Conservation (phyloP, 2,329 filamentous ascomycete species). For the Exutisphaerella laricina region DNA sequence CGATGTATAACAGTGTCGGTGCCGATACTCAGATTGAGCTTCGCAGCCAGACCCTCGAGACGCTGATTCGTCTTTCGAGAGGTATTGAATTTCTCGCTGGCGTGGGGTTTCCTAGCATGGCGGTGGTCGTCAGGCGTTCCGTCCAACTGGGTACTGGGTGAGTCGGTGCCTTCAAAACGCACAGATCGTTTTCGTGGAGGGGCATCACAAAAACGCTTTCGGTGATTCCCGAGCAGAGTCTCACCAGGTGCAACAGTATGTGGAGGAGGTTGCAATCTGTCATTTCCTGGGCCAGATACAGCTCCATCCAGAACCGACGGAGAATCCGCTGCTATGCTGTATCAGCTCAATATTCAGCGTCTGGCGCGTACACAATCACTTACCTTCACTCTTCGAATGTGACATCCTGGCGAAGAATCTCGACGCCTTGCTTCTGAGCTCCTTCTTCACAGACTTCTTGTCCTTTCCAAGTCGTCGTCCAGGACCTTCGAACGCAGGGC, state of each 20-base stretch:
- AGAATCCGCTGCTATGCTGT: no score
- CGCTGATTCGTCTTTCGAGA: constrained; percentile 5
- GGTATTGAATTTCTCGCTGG: not conserved
- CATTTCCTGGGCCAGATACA: no score
- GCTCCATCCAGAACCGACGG: no score
- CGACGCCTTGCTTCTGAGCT: constrained; percentile 18
- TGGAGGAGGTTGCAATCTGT: no score
- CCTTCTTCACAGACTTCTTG: no score
- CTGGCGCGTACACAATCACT: no score
- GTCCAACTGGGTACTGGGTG: constrained; percentile 19
- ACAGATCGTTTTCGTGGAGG: constrained; percentile 26
- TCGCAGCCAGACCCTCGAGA: constrained; percentile 21
- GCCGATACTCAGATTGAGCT: constrained; percentile 19
- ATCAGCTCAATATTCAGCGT: no score
- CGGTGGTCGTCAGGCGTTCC: no score
- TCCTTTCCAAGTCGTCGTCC: no score
- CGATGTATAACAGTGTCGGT: constrained; percentile 27
- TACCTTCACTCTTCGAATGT: constrained; percentile 6
- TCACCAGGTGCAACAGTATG: no score
- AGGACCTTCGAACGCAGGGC: no score
- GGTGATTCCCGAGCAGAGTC: no score
- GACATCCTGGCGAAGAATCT: constrained; percentile 10
- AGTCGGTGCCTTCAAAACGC: constrained; percentile 17
- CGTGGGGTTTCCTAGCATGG: not conserved
- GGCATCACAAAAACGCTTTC: not conserved